Evolutionary conservation across 2,329 filamentous ascomycete genomes (phyloP), one percentile per base, ranked within the genome.

Genomic region (Pseudogymnoascus sp.): DNA sequence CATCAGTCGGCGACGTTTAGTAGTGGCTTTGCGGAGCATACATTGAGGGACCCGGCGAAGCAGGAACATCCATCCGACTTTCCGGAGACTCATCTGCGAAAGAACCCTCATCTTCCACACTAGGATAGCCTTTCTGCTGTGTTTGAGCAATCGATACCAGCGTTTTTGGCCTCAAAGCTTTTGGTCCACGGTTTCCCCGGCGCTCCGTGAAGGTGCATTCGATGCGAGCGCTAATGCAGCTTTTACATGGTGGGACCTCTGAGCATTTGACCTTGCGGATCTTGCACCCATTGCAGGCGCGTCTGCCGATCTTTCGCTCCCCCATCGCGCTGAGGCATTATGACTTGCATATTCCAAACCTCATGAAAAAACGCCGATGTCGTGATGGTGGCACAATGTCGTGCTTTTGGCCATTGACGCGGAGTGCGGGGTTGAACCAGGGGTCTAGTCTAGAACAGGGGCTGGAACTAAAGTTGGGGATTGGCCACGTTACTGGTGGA

Each of bases 281-380:
- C 71, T 80, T 81, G 72, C 80, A 83, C 18, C 76, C 79, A 65
- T 82, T 80, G 69, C 80, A 82, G 9, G 80, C 79, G 31, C 78
- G 69, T 63, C 76, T 77, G 45, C 70, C 70, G 43, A 72, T 63
- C 59, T 66, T 68, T 45, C 60, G 61, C 62, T 63, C 59, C 49
- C 45, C 45, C 55, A 59, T 59, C 61, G 60, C n/a, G 37, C 40
- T 59, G 31, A 9, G 3, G 28, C 25, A 58, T 62, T 58, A 12
- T 23, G 37, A n/a, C 35, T n/a, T 37, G 43, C 45, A 37, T 52
- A 16, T 25, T 62, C 37, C 33, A 28, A 38, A 31, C 28, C 55
- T 61, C 52, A 49, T 45, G 14, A 63, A 66, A 18, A 31, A 18
- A 31, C 18, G 18, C 18, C 18, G 18, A 18, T 31, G n/a, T 4